Base-by-base conservation (phyloP, 352 stramenopile species). In the Saprolegnia parasitica region DNA sequence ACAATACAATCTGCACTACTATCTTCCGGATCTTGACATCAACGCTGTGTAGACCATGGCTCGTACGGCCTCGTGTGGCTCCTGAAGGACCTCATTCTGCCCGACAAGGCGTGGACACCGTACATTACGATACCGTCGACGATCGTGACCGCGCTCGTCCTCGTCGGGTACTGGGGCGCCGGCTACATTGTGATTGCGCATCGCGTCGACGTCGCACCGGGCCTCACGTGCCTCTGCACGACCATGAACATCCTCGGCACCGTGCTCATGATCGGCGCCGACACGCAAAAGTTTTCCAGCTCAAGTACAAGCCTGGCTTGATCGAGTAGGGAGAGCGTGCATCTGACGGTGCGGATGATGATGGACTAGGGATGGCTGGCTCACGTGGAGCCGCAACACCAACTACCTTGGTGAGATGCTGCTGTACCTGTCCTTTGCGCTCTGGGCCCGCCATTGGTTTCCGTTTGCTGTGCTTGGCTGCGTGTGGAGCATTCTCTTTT, bases 391-490 rank as follows among this genome's bases (percentile, higher is more conserved):
- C 24, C 65, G 65, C 46, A 71, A 71, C 56, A 71, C 65, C 29
- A 71, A 71, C 56, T 71, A 71, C 49, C 35, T 71, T 4, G 65
- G 65, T 11, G 65, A 71, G 37, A 71, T 71, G 57, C 54, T 71
- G 65, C 18, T 71, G 5, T 71, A 71, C 39, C 16, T 65, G 29
- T 71, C 65, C 13, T 71, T 56, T 56, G 65, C 65, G 1, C 23
- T 66, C 29, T 35, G 54, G 32, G 65, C 65, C 20, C 54, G 65
- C 24, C 57, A 65, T n/a, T 71, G 52, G 65, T 58, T 71, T 56
- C 65, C 65, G 42, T 71, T 39, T 46, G 65, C 65, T 6, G 50
- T 56, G 26, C 54, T 67, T 6, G 65, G 13, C 4, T 54, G 67
- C 37, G 26, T 71, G 10, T 71, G 65, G 65, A 56, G 29, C 29